Evolutionary conservation across 495 filamentous ascomycete genomes (phyloP).

Genomic region (Aspergillus saccharolyticus): DNA sequence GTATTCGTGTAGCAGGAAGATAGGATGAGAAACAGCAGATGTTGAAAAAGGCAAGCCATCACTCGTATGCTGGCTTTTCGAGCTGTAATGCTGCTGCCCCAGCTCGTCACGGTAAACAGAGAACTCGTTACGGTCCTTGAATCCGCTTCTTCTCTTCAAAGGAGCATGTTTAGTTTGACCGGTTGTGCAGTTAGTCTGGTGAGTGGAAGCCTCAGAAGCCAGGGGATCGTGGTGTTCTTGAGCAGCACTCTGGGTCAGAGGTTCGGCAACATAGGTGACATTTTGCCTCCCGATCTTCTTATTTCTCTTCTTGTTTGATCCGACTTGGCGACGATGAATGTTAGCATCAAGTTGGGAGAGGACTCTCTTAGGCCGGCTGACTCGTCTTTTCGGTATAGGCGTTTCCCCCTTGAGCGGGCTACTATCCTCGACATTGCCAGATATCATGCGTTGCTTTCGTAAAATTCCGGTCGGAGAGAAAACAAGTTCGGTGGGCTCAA

Average conservation of each 20-base stretch:
- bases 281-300: slow-evolving; percentile 13
- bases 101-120: slow-evolving; percentile 34
- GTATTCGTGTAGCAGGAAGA: slow-evolving; percentile 17
- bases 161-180: slow-evolving; percentile 31
- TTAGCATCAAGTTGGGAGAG: slow-evolving; percentile 32
- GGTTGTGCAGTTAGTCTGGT: slow-evolving; percentile 7
- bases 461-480: slow-evolving; percentile 53
- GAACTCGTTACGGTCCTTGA: slow-evolving; percentile 23
- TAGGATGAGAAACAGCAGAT: slow-evolving; percentile 21
- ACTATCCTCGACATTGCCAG: slow-evolving; percentile 49
- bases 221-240: slow-evolving; percentile 5
- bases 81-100: slow-evolving; percentile 6
- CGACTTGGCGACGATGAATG: slow-evolving; percentile 14
- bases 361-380: slow-evolving; percentile 23
- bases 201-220: slow-evolving; percentile 4
- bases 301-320: slow-evolving; percentile 21
- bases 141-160: slow-evolving; percentile 15
- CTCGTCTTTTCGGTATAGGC: slow-evolving; percentile 36
- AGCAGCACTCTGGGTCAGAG: slow-evolving; percentile 1
- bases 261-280: background rate
- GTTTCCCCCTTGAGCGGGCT: slow-evolving; percentile 46
- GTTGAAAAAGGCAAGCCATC: slow-evolving; percentile 13
- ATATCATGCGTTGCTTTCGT: slow-evolving; percentile 54
- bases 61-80: slow-evolving; percentile 10
- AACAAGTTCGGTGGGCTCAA: slow-evolving; percentile 68